A percentile compares a stretch with the other conserved stretches of the same genome.
phyloP scores from a whole-genome alignment of 1,139 yeast genomes.

The Lodderomyces parapsilosis region DNA sequence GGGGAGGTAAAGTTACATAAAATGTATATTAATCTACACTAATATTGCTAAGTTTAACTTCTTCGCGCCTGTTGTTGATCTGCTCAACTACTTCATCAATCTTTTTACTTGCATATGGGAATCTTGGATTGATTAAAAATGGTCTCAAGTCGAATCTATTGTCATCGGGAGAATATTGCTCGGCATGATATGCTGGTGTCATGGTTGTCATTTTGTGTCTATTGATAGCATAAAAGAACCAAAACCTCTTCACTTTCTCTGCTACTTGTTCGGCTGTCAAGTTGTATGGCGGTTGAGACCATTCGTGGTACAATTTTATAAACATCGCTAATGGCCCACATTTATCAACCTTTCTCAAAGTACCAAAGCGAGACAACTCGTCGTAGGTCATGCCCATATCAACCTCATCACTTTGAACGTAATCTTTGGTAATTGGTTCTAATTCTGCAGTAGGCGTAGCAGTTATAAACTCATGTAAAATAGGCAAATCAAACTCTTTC shows the following conservation, averaged over 20 bases:
- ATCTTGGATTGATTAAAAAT: slow-evolving; percentile 85
- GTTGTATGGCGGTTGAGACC: slow-evolving; percentile 71
- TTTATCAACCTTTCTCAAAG: slow-evolving; percentile 84
- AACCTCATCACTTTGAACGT: slow-evolving; percentile 92
- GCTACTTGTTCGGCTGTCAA: slow-evolving; percentile 84
- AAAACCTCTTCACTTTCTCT: slow-evolving; percentile 86
- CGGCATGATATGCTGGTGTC: slow-evolving; percentile 97
- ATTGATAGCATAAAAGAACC: slow-evolving; percentile 89
- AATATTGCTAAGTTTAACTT: slow-evolving; percentile 21
- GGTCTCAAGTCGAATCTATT: slow-evolving; percentile 95
- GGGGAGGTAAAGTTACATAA: slow-evolving; percentile 49
- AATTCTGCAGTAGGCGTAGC: slow-evolving; percentile 98
- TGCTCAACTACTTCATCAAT: slow-evolving; percentile 72
- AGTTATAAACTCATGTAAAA: slow-evolving; percentile 70
- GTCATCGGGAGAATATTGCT: slow-evolving; percentile 96
- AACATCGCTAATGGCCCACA: slow-evolving; percentile 98
- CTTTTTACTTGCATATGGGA: slow-evolving; percentile 85
- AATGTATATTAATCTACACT: slow-evolving; percentile 28
- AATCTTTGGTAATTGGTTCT: slow-evolving; percentile 89
- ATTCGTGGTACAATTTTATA: slow-evolving; percentile 80
- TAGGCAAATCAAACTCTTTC: slow-evolving; percentile 66
- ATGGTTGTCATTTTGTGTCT: slow-evolving; percentile 96
- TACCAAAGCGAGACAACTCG: slow-evolving; percentile 89
- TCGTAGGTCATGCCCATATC: slow-evolving; percentile 99
- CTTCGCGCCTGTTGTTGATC: slow-evolving; percentile 40